Conservation (phyloP, 169 alveolate species). For the Eimeria brunetti region DNA sequence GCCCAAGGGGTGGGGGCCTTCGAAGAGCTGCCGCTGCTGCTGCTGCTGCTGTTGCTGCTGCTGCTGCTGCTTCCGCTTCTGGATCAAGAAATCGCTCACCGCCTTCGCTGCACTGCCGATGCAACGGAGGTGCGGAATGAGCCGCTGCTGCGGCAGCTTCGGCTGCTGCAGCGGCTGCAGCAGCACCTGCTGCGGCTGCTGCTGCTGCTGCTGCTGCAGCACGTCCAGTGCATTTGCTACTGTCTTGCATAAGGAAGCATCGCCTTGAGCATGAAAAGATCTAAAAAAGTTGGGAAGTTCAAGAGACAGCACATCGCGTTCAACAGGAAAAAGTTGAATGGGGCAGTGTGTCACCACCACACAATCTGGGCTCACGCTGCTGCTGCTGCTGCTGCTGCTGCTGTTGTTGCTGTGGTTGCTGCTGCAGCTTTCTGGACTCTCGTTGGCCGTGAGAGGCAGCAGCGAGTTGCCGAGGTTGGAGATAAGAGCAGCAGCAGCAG, state of each 20-base stretch:
- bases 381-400: conserved; percentile 30
- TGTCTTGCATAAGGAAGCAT: conserved; percentile 18
- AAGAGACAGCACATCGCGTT: conserved; percentile 66
- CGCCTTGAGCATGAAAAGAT: conserved; percentile 52
- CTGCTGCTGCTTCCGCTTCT: conserved; percentile 69
- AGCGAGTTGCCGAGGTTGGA: conserved; percentile 36
- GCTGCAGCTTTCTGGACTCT: background rate
- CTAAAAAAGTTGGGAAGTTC: conserved; percentile 63
- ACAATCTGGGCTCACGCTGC: conserved; percentile 59
- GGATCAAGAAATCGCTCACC: conserved; percentile 67
- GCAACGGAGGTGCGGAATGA: conserved; percentile 69
- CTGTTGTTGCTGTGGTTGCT: background rate
- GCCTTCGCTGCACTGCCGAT: conserved; percentile 76
- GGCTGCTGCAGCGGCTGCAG: too few relatives aligned
- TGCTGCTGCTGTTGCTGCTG: conserved; percentile 39
- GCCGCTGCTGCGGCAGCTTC: conserved; percentile 42
- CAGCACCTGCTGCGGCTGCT: too few relatives aligned
- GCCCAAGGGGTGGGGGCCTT: too few relatives aligned
- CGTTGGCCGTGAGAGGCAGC: conserved; percentile 15
- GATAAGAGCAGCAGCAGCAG: conserved; percentile 27
- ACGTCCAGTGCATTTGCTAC: conserved; percentile 52
- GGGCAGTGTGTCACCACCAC: conserved; percentile 65
- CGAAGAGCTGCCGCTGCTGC: background rate
- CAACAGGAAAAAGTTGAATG: conserved; percentile 52
- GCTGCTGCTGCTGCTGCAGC: conserved; percentile 76